Percentiles rank a stretch among this genome's conserved stretches.
Conservation (phyloP, 768 basidiomycete genomes). For the Phylloporus scabripes region DNA sequence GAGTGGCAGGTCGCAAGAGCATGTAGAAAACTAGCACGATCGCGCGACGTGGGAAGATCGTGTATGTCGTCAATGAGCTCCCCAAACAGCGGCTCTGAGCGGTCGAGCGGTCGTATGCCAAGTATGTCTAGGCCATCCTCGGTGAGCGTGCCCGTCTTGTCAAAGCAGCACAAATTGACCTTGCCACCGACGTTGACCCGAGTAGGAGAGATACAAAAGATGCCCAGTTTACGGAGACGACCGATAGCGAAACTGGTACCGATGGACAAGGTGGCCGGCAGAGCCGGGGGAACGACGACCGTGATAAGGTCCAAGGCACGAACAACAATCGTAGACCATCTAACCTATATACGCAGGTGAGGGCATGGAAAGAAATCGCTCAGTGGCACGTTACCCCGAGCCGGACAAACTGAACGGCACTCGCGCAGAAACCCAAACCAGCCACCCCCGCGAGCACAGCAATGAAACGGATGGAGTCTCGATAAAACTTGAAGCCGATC, state of each 20-base stretch:
- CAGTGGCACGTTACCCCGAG: constrained; percentile 56
- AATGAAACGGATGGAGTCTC: constrained; percentile 87
- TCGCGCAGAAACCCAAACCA: constrained; percentile 83
- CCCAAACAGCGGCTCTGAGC: constrained; percentile 72
- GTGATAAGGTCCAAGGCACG: constrained; percentile 95
- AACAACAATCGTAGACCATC: constrained; percentile 85
- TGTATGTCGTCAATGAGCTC: constrained; percentile 84
- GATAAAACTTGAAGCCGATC: constrained; percentile 98
- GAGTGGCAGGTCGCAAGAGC: constrained; percentile 96
- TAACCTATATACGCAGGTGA: constrained; percentile 54
- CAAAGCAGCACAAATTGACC: constrained; percentile 96
- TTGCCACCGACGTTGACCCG: constrained; percentile 94
- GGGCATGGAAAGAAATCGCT: background rate
- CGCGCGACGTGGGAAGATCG: constrained; percentile 67
- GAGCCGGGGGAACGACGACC: constrained; percentile 93
- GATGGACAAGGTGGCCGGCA: constrained; percentile 95
- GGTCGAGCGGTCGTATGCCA: constrained; percentile 83
- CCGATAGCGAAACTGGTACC: constrained; percentile 93
- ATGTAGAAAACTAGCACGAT: constrained; percentile 83
- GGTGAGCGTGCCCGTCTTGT: constrained; percentile 97
- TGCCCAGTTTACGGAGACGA: constrained; percentile 78
- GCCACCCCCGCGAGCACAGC: constrained; percentile 89
- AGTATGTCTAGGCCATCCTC: constrained; percentile 98
- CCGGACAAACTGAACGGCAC: constrained; percentile 85
- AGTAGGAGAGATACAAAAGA: constrained; percentile 96